Conservation (phyloP, 108 stramenopile genomes). For the Nitzschia palea region DNA sequence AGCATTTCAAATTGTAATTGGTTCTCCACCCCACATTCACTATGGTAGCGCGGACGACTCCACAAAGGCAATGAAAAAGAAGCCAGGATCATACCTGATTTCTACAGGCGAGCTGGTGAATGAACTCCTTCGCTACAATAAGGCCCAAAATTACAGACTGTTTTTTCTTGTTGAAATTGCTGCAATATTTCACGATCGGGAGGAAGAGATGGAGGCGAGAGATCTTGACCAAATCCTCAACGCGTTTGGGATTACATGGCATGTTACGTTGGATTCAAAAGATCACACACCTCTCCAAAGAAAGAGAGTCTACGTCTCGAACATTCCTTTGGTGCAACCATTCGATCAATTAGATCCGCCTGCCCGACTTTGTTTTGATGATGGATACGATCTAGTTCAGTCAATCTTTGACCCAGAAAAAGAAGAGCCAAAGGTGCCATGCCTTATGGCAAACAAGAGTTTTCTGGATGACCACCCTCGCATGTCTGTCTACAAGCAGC, state of each 20-base stretch:
- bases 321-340: constrained; percentile 15
- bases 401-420: constrained; percentile 14
- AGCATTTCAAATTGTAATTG: constrained; percentile 34
- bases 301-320: constrained; percentile 21
- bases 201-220: no score
- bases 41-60: constrained; percentile 28
- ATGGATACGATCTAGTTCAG: constrained; percentile 16
- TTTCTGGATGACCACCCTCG: constrained; percentile 19
- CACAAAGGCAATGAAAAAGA: constrained; percentile 22
- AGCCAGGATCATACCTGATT: constrained; percentile 27
- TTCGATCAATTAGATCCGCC: background rate
- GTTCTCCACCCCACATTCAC: constrained; percentile 39
- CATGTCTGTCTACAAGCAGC: constrained; percentile 15
- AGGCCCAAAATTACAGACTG: no score
- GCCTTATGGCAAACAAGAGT: constrained; percentile 22
- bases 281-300: constrained; percentile 29
- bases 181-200: no score
- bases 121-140: no score
- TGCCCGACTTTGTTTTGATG: constrained; percentile 26
- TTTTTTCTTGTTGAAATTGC: constrained; percentile 42
- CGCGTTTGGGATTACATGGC: no score
- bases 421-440: constrained; percentile 7
- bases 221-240: no score
- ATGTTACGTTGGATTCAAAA: constrained; percentile 26
- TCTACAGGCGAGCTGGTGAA: constrained; percentile 8